Base-by-base conservation (phyloP, 371 early-diverging fungal species). In the Rhizomucor pusillus region DNA sequence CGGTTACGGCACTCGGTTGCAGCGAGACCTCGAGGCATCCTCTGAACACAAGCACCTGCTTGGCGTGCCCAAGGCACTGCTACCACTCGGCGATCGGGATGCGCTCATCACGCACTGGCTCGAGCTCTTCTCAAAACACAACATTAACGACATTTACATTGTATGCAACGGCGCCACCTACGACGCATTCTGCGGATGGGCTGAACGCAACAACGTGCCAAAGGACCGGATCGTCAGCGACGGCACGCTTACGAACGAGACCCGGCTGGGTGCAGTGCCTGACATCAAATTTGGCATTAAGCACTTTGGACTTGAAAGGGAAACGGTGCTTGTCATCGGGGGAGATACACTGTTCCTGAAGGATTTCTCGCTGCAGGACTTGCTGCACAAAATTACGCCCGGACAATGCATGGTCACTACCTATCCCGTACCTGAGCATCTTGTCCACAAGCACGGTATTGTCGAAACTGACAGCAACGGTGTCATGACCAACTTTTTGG, bases 1-100 rank as follows among this genome's bases (percentile, higher is more conserved):
- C 14, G 81, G 81, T 7, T 81, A 81, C 52, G 81, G 81, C 18
- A 81, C 81, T 23, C 77, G 81, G 10, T 62, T 81, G n/a, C 81
- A 81, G 54, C 63, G 66, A 34, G 79, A 81, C 39, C 56, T 81
- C 18, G 23, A 47, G 11, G 54, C 46, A 12, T 62, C 63, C 13
- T 16, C 44, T 19, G 56, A 65, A 25, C 69, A 77, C 48, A 35
- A 48, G 7, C 71, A 81, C 34, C 62, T 78, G 24, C 47, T 78
- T 1, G 78, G 77, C 18, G 47, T 76, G 4, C 79, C 81, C 12
- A 81, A 81, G 60, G 79, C 81, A 6, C 50, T 81, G 5, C 52
- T 81, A 19, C 81, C 81, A 9, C 49, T 81, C 23, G 79, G 75
- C 18, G 45, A 50, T 13, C 56, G 69, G 12, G 79, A 81, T 66